A percentile compares a stretch with the other conserved stretches of the same genome.
phyloP scores from a whole-genome alignment of 768 basidiomycete species.

The Hemileccinum rubropunctum region DNA sequence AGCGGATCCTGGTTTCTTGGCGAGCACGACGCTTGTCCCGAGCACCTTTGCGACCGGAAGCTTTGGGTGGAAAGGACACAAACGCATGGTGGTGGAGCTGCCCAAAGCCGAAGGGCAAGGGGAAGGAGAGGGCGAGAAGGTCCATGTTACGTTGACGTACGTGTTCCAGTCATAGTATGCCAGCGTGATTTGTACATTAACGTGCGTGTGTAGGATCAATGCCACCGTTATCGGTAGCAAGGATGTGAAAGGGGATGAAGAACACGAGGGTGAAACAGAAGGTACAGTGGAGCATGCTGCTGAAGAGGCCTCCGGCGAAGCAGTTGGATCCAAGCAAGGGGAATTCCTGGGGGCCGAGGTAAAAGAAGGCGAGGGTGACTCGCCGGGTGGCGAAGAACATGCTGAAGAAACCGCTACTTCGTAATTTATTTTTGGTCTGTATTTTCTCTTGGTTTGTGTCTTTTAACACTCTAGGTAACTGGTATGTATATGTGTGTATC shows the following conservation, averaged over 20 bases:
- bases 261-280: slow-evolving; percentile 33
- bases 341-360: slow-evolving; percentile 20
- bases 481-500: not conserved
- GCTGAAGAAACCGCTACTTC: slow-evolving; percentile 14
- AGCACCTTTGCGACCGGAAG: slow-evolving; percentile 69
- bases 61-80: slow-evolving; percentile 83
- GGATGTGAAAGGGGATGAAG: slow-evolving; percentile 41
- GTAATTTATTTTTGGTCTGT: slow-evolving; percentile 11
- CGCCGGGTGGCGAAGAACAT: slow-evolving; percentile 16
- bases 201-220: slow-evolving; percentile 53
- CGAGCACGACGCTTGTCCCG: slow-evolving; percentile 53
- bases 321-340: slow-evolving; percentile 22
- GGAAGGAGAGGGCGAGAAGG: slow-evolving; percentile 52
- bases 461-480: not conserved
- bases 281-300: slow-evolving; percentile 19
- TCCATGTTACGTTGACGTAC: slow-evolving; percentile 73
- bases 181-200: not conserved
- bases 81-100: slow-evolving; percentile 64
- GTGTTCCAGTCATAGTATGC: slow-evolving; percentile 29
- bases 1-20: slow-evolving; percentile 61
- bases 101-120: slow-evolving; percentile 43
- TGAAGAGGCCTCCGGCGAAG: slow-evolving; percentile 29
- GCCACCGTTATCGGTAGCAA: slow-evolving; percentile 76
- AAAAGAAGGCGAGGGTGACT: slow-evolving; percentile 24
- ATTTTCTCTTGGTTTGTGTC: slow-evolving; percentile 4